Conservation (phyloP, 2,329 filamentous ascomycete species). For the Ceratocystis lukuohia region DNA sequence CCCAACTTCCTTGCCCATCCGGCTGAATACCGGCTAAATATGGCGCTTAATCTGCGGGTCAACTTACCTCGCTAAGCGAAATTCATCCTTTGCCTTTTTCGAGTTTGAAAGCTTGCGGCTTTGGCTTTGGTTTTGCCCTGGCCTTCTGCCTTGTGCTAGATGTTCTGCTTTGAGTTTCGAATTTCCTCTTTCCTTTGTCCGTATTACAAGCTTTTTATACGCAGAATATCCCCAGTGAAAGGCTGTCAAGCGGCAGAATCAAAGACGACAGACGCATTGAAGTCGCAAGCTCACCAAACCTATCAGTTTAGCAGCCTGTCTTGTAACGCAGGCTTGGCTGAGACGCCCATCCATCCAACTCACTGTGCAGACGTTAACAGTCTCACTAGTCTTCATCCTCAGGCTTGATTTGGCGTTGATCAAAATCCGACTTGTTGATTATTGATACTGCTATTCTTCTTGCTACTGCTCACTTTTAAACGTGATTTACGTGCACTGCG, state of each 20-base stretch:
- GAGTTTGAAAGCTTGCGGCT: constrained; percentile 1
- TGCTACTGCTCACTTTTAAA: not conserved
- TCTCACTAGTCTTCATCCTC: not conserved
- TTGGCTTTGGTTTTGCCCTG: not conserved
- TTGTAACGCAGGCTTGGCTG: constrained; percentile 1
- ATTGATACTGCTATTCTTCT: not conserved
- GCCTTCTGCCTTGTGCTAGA: not conserved
- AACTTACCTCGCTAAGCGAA: not conserved
- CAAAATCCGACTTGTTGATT: not conserved
- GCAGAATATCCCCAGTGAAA: not conserved
- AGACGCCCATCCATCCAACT: not conserved
- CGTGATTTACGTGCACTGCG: not conserved
- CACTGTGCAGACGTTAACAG: not conserved
- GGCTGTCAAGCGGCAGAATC: not conserved
- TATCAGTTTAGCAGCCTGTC: not conserved
- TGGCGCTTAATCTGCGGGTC: not conserved
- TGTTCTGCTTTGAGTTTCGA: not conserved
- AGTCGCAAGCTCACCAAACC: not conserved
- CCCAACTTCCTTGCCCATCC: not conserved
- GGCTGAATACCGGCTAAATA: not conserved
- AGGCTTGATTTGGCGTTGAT: not conserved
- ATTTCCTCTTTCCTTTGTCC: not conserved
- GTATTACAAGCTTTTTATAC: not conserved
- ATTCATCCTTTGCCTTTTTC: not conserved
- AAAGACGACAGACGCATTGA: not conserved